A percentile compares a stretch with the other conserved stretches of the same genome.
Evolutionary conservation across 495 filamentous ascomycete species (phyloP).

Genomic region (Clavariopsis aquatica): DNA sequence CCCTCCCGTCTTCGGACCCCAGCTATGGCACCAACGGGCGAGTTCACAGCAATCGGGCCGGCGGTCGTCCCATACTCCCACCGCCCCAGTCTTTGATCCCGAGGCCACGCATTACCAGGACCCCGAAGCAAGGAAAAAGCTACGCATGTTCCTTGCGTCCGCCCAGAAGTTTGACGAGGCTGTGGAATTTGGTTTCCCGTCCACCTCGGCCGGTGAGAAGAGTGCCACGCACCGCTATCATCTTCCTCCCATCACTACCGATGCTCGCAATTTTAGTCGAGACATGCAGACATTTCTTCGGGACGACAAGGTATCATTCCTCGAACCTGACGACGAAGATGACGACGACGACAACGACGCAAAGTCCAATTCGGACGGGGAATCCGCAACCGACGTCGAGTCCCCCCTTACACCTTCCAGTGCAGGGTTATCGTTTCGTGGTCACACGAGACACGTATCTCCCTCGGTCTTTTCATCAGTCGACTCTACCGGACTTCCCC

Average conservation of each 20-base stretch:
- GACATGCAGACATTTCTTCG: conserved; percentile 40
- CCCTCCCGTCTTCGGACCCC: conserved; percentile 39
- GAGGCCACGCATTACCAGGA: conserved; percentile 84
- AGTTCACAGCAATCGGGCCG: conserved; percentile 47
- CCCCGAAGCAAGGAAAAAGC: conserved; percentile 81
- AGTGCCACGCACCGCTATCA: conserved; percentile 31
- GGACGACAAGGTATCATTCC: conserved; percentile 41
- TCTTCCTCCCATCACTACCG: conserved; percentile 34
- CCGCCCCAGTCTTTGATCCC: conserved; percentile 56
- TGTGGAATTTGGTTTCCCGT: conserved; percentile 88
- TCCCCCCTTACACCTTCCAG: conserved; percentile 34
- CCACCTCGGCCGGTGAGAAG: conserved; percentile 48
- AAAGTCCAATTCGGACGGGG: conserved; percentile 17
- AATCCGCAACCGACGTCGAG: conserved; percentile 30
- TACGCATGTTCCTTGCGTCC: conserved; percentile 85
- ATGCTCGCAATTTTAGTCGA: conserved; percentile 33
- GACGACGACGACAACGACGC: conserved; percentile 20
- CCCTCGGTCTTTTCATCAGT: conserved; percentile 50
- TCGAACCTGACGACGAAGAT: too few species aligned
- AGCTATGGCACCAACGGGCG: conserved; percentile 33
- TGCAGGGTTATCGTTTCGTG: conserved; percentile 24
- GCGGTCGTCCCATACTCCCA: conserved; percentile 49
- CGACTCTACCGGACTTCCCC: conserved; percentile 29
- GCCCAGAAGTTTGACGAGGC: conserved; percentile 96
- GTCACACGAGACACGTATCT: conserved; percentile 28